Conservation (phyloP, 2,329 filamentous ascomycete genomes). For the Malbranchea zuffiana region DNA sequence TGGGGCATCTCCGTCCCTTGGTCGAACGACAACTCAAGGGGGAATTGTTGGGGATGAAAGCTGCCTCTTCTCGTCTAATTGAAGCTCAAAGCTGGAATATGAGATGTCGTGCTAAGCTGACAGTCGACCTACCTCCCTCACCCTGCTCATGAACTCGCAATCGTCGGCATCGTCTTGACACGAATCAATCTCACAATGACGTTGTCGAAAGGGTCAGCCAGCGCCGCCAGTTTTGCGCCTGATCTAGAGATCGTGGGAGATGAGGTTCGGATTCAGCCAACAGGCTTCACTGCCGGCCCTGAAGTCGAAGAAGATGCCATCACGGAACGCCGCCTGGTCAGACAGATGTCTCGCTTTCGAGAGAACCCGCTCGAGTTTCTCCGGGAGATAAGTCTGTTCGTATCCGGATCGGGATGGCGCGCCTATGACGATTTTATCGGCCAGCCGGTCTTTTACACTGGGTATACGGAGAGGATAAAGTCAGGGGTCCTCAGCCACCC, state of each 20-base stretch:
- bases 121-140: too few species aligned
- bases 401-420: slow-evolving; percentile 89
- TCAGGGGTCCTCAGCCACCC: slow-evolving; percentile 61
- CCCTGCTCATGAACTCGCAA: too few species aligned
- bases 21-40: too few species aligned
- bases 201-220: slow-evolving; percentile 21
- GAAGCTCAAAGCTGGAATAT: too few species aligned
- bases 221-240: slow-evolving; percentile 41
- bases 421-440: slow-evolving; percentile 85
- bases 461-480: slow-evolving; percentile 88
- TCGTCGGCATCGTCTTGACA: too few species aligned
- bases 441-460: slow-evolving; percentile 83
- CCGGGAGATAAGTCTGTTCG: slow-evolving; percentile 83
- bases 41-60: too few species aligned
- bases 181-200: slow-evolving; percentile 19
- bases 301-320: slow-evolving; percentile 36
- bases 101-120: too few species aligned
- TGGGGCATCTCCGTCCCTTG: too few species aligned
- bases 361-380: slow-evolving; percentile 65
- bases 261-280: slow-evolving; percentile 62
- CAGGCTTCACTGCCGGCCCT: slow-evolving; percentile 43
- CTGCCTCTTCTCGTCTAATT: too few species aligned
- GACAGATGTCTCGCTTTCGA: slow-evolving; percentile 79
- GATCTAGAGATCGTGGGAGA: slow-evolving; percentile 67
- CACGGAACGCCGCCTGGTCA: slow-evolving; percentile 40